Percentiles rank a stretch among this genome's conserved stretches.
phyloP scores from a whole-genome alignment of 345 rosid genomes.

The Gossypium stocksii region DNA sequence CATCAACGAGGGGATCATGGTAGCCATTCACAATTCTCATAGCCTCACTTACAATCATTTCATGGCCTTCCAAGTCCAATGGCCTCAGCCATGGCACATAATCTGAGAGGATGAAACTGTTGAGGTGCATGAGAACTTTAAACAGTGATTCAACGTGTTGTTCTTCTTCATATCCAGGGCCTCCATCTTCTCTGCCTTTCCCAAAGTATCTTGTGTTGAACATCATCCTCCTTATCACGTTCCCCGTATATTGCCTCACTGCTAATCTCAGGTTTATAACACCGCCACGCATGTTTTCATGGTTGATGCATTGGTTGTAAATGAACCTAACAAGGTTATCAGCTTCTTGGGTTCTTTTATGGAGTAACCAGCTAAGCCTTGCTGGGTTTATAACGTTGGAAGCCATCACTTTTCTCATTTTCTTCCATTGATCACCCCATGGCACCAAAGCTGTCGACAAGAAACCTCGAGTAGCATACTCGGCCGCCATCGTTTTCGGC shows the following conservation, averaged over 20 bases:
- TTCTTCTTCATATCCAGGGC: slow-evolving; percentile 27
- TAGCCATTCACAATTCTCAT: not conserved
- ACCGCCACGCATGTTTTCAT: not conserved
- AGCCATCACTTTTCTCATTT: slow-evolving; percentile 37
- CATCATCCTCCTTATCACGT: slow-evolving; percentile 21
- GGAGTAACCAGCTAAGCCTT: slow-evolving; percentile 27
- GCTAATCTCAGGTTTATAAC: not conserved
- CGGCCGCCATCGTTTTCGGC: slow-evolving; percentile 9
- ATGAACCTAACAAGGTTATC: slow-evolving; percentile 39
- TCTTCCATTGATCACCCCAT: slow-evolving; percentile 34
- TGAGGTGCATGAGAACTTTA: not conserved
- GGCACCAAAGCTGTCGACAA: slow-evolving; percentile 16
- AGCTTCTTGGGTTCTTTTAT: slow-evolving; percentile 42
- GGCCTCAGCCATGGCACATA: not conserved
- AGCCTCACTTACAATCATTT: not conserved
- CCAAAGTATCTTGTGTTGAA: slow-evolving; percentile 28
- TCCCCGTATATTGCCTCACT: not conserved
- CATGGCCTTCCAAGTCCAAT: not conserved
- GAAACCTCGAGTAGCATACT: slow-evolving; percentile 18
- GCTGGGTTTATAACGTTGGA: slow-evolving; percentile 25
- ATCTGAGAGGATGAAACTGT: not conserved
- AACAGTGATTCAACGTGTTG: slow-evolving; percentile 14
- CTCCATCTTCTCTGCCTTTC: slow-evolving; percentile 15
- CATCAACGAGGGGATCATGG: not conserved
- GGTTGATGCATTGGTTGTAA: slow-evolving; percentile 25